Base-by-base conservation (phyloP, 306 rosid species). In the Astragalus membranaceus region DNA sequence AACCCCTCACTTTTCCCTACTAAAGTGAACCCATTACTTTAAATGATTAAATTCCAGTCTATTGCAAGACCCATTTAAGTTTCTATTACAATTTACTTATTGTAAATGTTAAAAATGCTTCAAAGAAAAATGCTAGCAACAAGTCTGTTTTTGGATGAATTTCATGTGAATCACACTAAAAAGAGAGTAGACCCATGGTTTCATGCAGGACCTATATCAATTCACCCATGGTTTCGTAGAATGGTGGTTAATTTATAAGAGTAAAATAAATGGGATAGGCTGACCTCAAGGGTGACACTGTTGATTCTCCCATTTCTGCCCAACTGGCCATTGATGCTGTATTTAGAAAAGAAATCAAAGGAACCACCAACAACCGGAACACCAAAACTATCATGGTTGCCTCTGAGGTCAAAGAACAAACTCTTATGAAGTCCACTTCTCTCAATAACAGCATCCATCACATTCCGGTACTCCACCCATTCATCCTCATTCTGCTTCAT, bases 381-480 rank as follows among this genome's bases (percentile, higher is more conserved):
- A 42, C 96, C 98, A 57, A 94, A 94, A 67, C 76, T 88, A 76
- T 94, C 98, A 77, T 88, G 98, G 72, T 94, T 90, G 35, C 97
- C 98, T 75, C 95, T 75, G 12, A 94, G 85, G 78, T 94, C 98
- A 32, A 69, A 90, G 85, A 94, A 94, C 76, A 80, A 37, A 69
- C 59, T 76, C 84, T 81, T 87, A 32, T 81, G 78, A 37, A 94
- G 90, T 66, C 92, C 80, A 64, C 97, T 94, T 69, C 67, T 84
- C 73, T 78, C 53, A 26, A 91, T 77, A 75, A 94, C 97, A 59
- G 72, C 73, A 55, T 84, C 92, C 92, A 87, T 80, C 10, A 72
- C 77, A 76, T 63, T 74, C 78, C 26, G 74, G 75, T 94, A 94
- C 54, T 94, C 95, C 75, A 84, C 67, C 98, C 97, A 94, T 77